Conservation (phyloP, 768 basidiomycete species). For the Calocybe cyanea region DNA sequence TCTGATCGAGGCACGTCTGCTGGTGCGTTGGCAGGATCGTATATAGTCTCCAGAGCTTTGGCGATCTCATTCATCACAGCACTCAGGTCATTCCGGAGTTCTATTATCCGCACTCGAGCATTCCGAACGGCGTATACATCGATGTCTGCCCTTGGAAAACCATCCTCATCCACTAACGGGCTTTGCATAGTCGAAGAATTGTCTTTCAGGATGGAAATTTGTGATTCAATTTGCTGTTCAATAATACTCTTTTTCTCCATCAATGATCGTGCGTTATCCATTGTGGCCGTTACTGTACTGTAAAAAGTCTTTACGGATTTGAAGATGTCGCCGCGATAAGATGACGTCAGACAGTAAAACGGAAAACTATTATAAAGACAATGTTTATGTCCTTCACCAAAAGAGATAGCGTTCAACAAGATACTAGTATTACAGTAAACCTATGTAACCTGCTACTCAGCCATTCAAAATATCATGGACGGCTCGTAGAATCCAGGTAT, state of each 20-base stretch:
- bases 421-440: no score
- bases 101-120: conserved; percentile 74
- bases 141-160: conserved; percentile 86
- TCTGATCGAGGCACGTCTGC: conserved; percentile 16
- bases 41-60: conserved; percentile 65
- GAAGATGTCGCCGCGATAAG: no score
- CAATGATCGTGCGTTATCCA: conserved; percentile 58
- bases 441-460: no score
- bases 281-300: no score
- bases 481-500: no score
- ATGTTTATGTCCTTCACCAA: no score
- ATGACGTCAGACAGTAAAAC: no score
- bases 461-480: no score
- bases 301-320: no score
- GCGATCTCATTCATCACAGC: conserved; percentile 64
- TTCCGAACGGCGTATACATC: conserved; percentile 76
- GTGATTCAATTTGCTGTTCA: conserved; percentile 64
- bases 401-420: no score
- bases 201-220: conserved; percentile 57
- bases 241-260: conserved; percentile 69
- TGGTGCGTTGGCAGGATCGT: conserved; percentile 38
- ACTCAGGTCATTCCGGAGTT: conserved; percentile 75
- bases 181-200: conserved; percentile 65
- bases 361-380: no score
- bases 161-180: conserved; percentile 80